Evolutionary conservation across 1,139 yeast genomes (phyloP).

Genomic region (Yamadazyma blattariae): DNA sequence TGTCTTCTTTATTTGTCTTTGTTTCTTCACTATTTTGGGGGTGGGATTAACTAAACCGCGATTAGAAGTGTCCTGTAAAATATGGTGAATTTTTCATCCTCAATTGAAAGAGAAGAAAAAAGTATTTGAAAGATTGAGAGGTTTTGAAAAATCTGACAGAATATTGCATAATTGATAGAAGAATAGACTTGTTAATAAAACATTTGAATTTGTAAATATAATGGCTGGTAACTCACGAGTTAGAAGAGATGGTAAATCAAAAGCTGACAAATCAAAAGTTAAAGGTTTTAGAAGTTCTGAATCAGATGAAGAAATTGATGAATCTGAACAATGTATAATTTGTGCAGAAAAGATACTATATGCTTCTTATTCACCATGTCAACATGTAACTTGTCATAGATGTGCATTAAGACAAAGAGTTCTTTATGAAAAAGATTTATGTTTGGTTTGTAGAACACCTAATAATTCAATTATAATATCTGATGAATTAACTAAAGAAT

Average conservation of each 20-base stretch:
- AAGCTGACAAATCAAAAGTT: not conserved
- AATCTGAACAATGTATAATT: constrained; percentile 59
- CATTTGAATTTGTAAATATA: too few species aligned
- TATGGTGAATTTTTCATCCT: too few species aligned
- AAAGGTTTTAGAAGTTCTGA: constrained; percentile 8
- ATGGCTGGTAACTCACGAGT: constrained; percentile 4
- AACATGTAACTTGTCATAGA: constrained; percentile 77
- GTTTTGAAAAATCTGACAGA: too few species aligned
- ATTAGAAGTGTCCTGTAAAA: too few species aligned
- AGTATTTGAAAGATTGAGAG: too few species aligned
- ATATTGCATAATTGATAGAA: too few species aligned
- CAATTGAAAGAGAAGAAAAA: too few species aligned
- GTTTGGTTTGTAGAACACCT: constrained; percentile 83
- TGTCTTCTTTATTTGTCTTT: too few species aligned
- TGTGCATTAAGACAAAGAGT: constrained; percentile 86
- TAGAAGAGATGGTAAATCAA: constrained; percentile 1
- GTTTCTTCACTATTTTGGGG: too few species aligned
- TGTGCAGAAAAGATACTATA: constrained; percentile 72
- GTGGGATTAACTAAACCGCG: too few species aligned
- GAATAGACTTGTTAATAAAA: too few species aligned
- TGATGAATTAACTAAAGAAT: constrained; percentile 34
- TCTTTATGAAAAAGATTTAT: constrained; percentile 65
- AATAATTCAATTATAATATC: constrained; percentile 60
- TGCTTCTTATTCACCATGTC: constrained; percentile 78
- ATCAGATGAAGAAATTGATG: constrained; percentile 21